These are phyloP conservation scores for Xylaria bambusicola DNA, from an alignment of 495 filamentous ascomycete species.

Conservation along the genomic window DNA sequence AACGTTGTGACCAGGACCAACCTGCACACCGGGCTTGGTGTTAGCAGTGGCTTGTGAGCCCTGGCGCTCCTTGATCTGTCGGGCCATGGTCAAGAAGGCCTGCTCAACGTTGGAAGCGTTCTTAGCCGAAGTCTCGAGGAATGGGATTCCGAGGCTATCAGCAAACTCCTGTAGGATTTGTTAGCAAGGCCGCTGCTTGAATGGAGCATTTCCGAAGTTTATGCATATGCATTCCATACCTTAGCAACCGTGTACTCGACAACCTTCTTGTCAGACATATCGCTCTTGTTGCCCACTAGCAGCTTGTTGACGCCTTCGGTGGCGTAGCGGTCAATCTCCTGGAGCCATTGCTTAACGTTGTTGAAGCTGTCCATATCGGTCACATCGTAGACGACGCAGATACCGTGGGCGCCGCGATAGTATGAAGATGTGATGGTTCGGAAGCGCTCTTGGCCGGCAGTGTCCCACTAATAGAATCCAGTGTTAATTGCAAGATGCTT, in stretches of 20 bases:
- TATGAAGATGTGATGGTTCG: constrained; percentile 99
- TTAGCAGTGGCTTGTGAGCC: constrained; percentile 91
- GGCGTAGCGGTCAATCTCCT: constrained; percentile 98
- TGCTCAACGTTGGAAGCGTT: constrained; percentile 99
- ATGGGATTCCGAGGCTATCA: constrained; percentile 97
- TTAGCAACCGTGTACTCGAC: constrained; percentile 99
- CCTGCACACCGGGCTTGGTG: constrained; percentile 97
- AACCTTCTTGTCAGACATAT: constrained; percentile 99
- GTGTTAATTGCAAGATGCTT: constrained; percentile 17
- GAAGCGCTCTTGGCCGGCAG: constrained; percentile 98
- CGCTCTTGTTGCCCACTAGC: constrained; percentile 98
- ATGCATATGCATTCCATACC: constrained; percentile 53
- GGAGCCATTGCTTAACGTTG: constrained; percentile 99
- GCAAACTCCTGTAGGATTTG: constrained; percentile 77
- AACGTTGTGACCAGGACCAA: constrained; percentile 90
- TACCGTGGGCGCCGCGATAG: constrained; percentile 97
- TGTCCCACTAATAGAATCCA: constrained; percentile 81
- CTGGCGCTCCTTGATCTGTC: constrained; percentile 99
- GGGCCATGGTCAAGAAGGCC: constrained; percentile 99
- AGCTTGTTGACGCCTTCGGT: constrained; percentile 99
- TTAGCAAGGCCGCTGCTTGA: constrained; percentile 17
- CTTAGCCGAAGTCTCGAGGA: constrained; percentile 99
- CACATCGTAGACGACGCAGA: constrained; percentile 99
- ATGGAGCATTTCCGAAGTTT: background rate
- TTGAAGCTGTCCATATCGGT: constrained; percentile 99